A percentile compares a stretch with the other conserved stretches of the same genome.
Evolutionary conservation across 2,329 filamentous ascomycete species (phyloP).

Genomic region (Zasmidium cellare): DNA sequence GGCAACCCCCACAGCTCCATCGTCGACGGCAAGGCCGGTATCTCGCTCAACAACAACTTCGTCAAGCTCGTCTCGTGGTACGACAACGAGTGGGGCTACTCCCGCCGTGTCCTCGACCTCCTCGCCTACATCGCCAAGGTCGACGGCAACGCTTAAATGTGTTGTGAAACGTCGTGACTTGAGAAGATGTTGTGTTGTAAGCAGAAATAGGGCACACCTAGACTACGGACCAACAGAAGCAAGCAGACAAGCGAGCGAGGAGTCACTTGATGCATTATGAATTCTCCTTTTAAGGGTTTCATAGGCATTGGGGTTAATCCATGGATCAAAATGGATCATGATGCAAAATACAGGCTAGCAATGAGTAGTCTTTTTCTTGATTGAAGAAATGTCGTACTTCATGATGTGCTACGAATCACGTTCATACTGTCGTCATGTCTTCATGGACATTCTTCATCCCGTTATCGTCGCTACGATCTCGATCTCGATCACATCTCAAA

Average conservation of each 20-base stretch:
- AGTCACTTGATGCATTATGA: slow-evolving; percentile 1
- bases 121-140: slow-evolving; percentile 44
- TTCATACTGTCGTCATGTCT: neutral
- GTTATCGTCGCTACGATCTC: neutral
- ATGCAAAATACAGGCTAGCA: neutral
- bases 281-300: neutral
- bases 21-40: slow-evolving; percentile 99
- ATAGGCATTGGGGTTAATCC: neutral
- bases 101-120: slow-evolving; percentile 67
- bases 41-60: slow-evolving; percentile 97
- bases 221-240: slow-evolving; percentile 6
- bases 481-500: neutral
- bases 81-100: slow-evolving; percentile 98
- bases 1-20: slow-evolving; percentile 93
- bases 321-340: too few species aligned
- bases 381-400: neutral
- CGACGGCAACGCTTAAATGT: slow-evolving; percentile 35
- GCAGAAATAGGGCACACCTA: neutral
- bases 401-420: neutral
- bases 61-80: slow-evolving; percentile 94
- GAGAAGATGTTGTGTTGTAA: neutral
- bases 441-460: neutral
- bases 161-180: neutral
- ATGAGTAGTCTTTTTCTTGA: neutral
- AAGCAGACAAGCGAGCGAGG: slow-evolving; percentile 4